Conservation (phyloP, 495 filamentous ascomycete genomes). For the Penicillium subrubescens region DNA sequence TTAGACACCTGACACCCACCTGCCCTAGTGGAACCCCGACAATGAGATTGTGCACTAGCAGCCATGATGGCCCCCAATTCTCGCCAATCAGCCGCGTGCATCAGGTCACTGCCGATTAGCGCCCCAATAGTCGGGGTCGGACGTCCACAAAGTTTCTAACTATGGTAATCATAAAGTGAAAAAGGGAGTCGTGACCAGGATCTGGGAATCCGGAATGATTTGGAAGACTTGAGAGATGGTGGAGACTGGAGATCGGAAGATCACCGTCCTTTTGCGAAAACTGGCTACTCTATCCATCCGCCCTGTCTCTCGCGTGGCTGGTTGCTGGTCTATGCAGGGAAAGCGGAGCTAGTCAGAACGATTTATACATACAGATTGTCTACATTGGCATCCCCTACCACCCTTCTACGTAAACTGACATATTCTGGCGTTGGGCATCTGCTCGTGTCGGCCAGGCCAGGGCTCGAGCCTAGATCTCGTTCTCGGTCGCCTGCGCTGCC, state of each 20-base stretch:
- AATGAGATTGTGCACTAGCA: slow-evolving; percentile 12
- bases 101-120: slow-evolving; percentile 20
- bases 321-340: background rate
- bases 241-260: slow-evolving; percentile 2
- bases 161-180: background rate
- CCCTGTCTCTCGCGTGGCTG: background rate
- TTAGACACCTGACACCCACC: background rate
- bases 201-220: slow-evolving; percentile 13
- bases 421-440: background rate
- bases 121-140: slow-evolving; percentile 24
- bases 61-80: background rate
- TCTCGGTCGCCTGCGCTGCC: background rate
- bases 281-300: background rate
- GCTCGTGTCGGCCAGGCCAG: background rate
- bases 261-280: background rate
- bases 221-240: slow-evolving; percentile 14
- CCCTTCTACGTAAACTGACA: background rate
- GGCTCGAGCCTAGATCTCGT: background rate
- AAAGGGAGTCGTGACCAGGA: background rate
- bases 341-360: background rate
- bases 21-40: background rate
- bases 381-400: background rate
- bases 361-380: background rate
- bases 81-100: slow-evolving; percentile 7
- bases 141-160: slow-evolving; percentile 9